Evolutionary conservation across 192 early-diverging fungal species (phyloP).

Genomic region (Dispira parvispora): DNA sequence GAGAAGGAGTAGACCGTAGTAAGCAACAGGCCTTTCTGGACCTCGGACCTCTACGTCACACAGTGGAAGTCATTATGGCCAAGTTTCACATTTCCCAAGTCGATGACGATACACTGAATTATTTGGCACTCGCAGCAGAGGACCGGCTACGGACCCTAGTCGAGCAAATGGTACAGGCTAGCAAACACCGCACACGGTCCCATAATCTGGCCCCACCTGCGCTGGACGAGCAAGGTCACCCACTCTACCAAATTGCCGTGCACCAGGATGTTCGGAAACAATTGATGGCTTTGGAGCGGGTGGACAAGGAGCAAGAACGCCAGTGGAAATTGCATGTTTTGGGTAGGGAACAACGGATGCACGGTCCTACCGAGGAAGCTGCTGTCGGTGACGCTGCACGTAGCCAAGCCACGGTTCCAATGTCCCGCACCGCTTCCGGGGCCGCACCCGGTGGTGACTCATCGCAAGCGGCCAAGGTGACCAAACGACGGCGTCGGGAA

Average conservation of each 20-base stretch:
- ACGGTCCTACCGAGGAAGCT: conserved; percentile 16
- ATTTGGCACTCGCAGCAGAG: conserved; percentile 50
- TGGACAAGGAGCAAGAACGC: conserved; percentile 45
- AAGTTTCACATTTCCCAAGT: conserved; percentile 20
- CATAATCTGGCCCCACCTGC: conserved; percentile 42
- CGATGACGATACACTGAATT: conserved; percentile 38
- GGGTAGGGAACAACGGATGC: conserved; percentile 25
- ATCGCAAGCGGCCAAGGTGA: conserved; percentile 5
- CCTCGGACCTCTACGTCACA: conserved; percentile 8
- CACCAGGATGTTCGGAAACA: conserved; percentile 52
- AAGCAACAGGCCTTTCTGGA: conserved; percentile 13
- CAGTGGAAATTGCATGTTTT: conserved; percentile 29
- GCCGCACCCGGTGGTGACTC: conserved; percentile 17
- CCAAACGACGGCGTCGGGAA: conserved; percentile 16
- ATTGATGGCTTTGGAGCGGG: conserved; percentile 48
- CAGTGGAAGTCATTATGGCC: conserved; percentile 16
- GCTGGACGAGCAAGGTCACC: conserved; percentile 29
- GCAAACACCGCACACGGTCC: conserved; percentile 48
- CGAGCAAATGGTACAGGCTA: conserved; percentile 50
- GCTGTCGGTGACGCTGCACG: not conserved
- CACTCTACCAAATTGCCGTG: conserved; percentile 48
- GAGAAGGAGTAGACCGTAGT: conserved; percentile 16
- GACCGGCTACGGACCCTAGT: conserved; percentile 41
- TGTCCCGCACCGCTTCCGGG: not conserved
- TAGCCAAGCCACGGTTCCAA: not conserved